Evolutionary conservation across 371 early-diverging fungal species (phyloP).

Genomic region (Batkoa obscura): DNA sequence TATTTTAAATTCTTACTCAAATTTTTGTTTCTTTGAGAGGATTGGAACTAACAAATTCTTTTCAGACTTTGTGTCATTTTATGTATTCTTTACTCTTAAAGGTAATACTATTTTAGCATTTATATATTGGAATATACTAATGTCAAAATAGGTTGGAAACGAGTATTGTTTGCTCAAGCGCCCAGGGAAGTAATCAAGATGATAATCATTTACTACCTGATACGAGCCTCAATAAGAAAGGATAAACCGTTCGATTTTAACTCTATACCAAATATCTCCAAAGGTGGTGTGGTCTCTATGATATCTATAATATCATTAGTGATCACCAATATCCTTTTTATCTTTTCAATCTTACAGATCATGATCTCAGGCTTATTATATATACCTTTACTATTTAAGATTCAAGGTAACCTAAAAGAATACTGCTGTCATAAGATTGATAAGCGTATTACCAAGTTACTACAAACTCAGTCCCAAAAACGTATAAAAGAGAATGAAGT

Average conservation of each 20-base stretch:
- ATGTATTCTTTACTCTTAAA: slow-evolving; percentile 67
- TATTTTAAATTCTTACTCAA: slow-evolving; percentile 31
- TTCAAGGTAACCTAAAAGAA: slow-evolving; percentile 79
- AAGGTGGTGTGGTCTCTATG: background rate
- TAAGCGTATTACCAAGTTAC: slow-evolving; percentile 24
- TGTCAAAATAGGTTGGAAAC: slow-evolving; percentile 47
- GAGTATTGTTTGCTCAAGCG: slow-evolving; percentile 62
- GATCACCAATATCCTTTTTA: slow-evolving; percentile 47
- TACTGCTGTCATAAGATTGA: slow-evolving; percentile 82
- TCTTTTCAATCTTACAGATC: slow-evolving; percentile 27
- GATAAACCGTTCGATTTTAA: background rate
- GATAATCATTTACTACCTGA: slow-evolving; percentile 14
- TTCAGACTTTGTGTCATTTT: slow-evolving; percentile 59
- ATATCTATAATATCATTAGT: slow-evolving; percentile 23
- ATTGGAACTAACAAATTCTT: slow-evolving; percentile 41
- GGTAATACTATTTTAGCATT: slow-evolving; percentile 17
- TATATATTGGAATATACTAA: background rate
- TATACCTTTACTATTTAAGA: slow-evolving; percentile 54
- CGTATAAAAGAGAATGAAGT: background rate
- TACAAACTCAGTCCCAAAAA: background rate
- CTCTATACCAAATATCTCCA: background rate
- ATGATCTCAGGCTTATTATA: slow-evolving; percentile 50
- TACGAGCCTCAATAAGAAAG: background rate
- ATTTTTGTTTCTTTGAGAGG: slow-evolving; percentile 62
- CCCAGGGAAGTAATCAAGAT: slow-evolving; percentile 60